Conservation (phyloP, 495 filamentous ascomycete genomes). For the Parathielavia hyrcaniae region DNA sequence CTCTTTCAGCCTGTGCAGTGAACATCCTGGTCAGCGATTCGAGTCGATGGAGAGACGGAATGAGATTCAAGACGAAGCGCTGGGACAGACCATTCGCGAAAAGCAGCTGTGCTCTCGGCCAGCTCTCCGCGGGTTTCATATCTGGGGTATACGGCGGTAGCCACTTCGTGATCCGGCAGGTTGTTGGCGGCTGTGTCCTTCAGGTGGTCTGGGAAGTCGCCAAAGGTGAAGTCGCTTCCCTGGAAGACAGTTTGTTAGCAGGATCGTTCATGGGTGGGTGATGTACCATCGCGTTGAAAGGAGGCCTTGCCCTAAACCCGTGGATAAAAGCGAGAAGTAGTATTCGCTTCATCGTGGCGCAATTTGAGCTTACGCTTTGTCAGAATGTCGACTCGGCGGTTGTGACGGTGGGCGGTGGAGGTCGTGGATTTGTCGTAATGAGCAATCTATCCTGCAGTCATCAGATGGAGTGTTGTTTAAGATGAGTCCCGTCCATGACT, state of each 20-base stretch:
- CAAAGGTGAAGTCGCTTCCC: constrained; percentile 87
- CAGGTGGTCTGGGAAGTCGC: constrained; percentile 66
- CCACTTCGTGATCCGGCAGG: constrained; percentile 65
- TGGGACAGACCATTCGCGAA: constrained; percentile 69
- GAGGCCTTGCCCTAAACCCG: constrained; percentile 72
- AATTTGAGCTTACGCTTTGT: too few species aligned
- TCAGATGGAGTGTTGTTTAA: too few species aligned
- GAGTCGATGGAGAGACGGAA: neutral
- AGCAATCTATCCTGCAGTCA: too few species aligned
- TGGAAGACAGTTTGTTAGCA: constrained; percentile 30
- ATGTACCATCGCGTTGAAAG: neutral
- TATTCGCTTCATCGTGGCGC: constrained; percentile 55
- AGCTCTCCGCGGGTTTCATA: constrained; percentile 90
- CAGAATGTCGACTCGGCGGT: too few species aligned
- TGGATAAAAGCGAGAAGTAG: constrained; percentile 86
- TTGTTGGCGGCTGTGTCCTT: constrained; percentile 58
- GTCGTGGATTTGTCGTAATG: too few species aligned
- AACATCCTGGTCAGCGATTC: neutral
- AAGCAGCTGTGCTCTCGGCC: constrained; percentile 62
- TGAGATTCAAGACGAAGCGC: too few species aligned
- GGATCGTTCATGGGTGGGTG: neutral
- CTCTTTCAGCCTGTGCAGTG: constrained; percentile 76
- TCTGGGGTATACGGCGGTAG: constrained; percentile 71
- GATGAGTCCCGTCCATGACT: too few species aligned
- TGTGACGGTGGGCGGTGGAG: too few species aligned